Base-by-base conservation (phyloP, 306 rosid species). In the Fragaria iinumae region DNA sequence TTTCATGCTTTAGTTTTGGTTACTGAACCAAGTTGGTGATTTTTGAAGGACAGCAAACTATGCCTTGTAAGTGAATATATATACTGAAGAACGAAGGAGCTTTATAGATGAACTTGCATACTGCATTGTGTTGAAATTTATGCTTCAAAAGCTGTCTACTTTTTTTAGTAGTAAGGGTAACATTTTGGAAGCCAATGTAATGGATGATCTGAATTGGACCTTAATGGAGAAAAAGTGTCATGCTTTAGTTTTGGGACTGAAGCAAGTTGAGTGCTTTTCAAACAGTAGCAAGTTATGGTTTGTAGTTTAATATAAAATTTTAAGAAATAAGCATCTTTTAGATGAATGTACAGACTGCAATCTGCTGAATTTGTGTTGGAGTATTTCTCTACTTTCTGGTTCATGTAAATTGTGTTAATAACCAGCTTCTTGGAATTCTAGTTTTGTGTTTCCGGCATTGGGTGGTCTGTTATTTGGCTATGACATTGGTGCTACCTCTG, bases 401-500 rank as follows among this genome's bases (percentile, higher is more conserved):
- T 62, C 11, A 49, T 55, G 76, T 75, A 60, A 32, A 10, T 39
- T 67, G 38, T 39, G 21, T 45, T 53, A 23, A 12, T 77, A 49
- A 82, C 13, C 65, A 45, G 43, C 23, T 36, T 74, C 10, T 29
- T 78, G 84, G 56, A 80, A 82, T 76, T 80, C 43, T 78, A 95
- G 97, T 89, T 95, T 95, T 81, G 66, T 95, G 77, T 92, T 94
- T 80, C 98, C 98, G 34, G 98, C 98, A 38, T 84, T 94, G 82
- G 98, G 98, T 76, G 98, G 98, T 84, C 88, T 95, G 78, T 89
- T 95, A 80, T 95, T 92, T 59, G 98, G 98, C 75, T 92, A 87
- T 75, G 98, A 95, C 84, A 95, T 95, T 66, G 98, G 98, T 77
- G 97, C 96, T 86, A 95, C 98, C 70, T 95, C 97, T 34, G 92